phyloP scores from a whole-genome alignment of 495 filamentous ascomycete species.

The Polyplosphaeria fusca region DNA sequence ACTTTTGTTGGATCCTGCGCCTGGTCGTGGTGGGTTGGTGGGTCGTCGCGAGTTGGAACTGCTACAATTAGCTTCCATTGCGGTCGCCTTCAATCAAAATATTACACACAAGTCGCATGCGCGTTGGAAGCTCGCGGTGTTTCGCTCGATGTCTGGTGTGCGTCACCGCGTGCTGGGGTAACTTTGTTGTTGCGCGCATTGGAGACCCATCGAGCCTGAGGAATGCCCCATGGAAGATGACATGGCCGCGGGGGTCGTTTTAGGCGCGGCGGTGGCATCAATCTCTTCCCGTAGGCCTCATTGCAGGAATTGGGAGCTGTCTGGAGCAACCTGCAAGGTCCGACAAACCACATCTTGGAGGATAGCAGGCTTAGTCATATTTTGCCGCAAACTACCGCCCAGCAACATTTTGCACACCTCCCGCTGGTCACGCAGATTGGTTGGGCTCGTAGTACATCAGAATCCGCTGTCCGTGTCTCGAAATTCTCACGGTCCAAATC shows the following conservation, averaged over 20 bases:
- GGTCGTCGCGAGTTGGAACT: too few relatives aligned
- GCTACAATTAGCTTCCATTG: too few relatives aligned
- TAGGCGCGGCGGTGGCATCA: conserved; percentile 44
- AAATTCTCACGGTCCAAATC: too few relatives aligned
- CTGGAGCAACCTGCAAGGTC: not conserved
- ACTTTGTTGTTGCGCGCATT: conserved; percentile 1
- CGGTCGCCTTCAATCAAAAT: too few relatives aligned
- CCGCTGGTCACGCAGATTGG: too few relatives aligned
- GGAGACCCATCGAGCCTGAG: conserved; percentile 20
- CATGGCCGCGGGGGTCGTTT: conserved; percentile 41
- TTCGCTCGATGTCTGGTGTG: too few relatives aligned
- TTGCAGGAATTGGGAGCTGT: conserved; percentile 36
- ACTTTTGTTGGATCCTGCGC: too few relatives aligned
- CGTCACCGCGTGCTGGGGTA: not conserved
- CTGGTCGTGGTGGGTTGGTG: too few relatives aligned
- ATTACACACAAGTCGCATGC: too few relatives aligned
- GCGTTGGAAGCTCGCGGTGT: not conserved
- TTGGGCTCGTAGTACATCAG: too few relatives aligned
- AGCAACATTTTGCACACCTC: not conserved
- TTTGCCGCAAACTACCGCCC: conserved; percentile 1
- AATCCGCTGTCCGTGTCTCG: too few relatives aligned
- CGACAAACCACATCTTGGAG: not conserved
- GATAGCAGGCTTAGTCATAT: conserved; percentile 7
- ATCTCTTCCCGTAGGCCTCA: conserved; percentile 25
- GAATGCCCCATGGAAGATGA: conserved; percentile 33